Percentiles rank a stretch among this genome's conserved stretches.
phyloP scores from a whole-genome alignment of 2,329 filamentous ascomycete species.

The Pseudogymnoascus sp. region DNA sequence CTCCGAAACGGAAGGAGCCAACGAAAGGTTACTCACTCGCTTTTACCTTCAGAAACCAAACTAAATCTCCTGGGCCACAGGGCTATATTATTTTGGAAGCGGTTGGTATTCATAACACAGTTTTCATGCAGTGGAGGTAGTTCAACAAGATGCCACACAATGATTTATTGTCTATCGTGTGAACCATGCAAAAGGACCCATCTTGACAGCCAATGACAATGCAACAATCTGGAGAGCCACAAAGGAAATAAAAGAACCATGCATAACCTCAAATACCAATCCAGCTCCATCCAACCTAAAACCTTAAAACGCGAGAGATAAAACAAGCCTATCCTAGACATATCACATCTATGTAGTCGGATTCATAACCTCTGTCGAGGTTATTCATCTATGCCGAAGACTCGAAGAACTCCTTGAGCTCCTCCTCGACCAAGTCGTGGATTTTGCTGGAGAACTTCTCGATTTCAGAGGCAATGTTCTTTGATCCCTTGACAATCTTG shows the following conservation, averaged over 20 bases:
- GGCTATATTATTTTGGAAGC: not conserved
- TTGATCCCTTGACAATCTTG: slow-evolving; percentile 46
- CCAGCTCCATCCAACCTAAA: slow-evolving; percentile 24
- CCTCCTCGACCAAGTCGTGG: slow-evolving; percentile 51
- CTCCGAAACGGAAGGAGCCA: not conserved
- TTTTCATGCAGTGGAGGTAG: not conserved
- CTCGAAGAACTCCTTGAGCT: slow-evolving; percentile 52
- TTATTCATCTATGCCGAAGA: slow-evolving; percentile 21
- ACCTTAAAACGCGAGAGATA: slow-evolving; percentile 19
- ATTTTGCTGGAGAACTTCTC: slow-evolving; percentile 57
- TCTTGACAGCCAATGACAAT: not conserved
- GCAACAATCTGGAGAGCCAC: slow-evolving; percentile 4
- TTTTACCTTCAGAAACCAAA: not conserved
- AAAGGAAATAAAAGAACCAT: slow-evolving; percentile 23
- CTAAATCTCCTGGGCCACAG: not conserved
- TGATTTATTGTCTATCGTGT: slow-evolving; percentile 9
- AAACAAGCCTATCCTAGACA: slow-evolving; percentile 8
- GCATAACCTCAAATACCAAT: slow-evolving; percentile 23
- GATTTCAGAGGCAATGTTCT: slow-evolving; percentile 46
- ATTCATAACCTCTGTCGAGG: not conserved
- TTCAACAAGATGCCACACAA: not conserved
- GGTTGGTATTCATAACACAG: not conserved
- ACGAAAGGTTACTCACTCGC: not conserved
- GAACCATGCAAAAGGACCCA: not conserved
- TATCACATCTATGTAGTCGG: slow-evolving; percentile 5